Base-by-base conservation (phyloP, 148 eudicot species). In the Rhododendron henanense region DNA sequence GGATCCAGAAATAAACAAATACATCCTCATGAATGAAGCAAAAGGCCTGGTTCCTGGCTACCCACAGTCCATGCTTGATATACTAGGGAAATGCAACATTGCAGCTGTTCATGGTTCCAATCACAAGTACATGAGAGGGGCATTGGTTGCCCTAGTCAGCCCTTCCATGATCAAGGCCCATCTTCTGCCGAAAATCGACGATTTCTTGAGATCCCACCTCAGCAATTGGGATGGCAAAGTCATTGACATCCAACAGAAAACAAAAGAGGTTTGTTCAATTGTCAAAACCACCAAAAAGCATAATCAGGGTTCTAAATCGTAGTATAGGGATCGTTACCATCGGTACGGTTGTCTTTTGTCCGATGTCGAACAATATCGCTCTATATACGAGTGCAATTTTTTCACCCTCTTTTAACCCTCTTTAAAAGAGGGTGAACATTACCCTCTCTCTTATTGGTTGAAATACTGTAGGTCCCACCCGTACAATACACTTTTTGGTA, bases 61-160 rank as follows among this genome's bases (percentile, higher is more conserved):
- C 87, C 99, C 99, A 44, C 95, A 94, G 86, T 95, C 98, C 59
- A 95, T 96, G 98, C 75, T 96, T 4, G 95, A 96, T 88, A 96
- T 95, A 3, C 89, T 97, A 47, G 99, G 99, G 0, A 95, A 93
- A 94, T 92, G 93, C 84, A 97, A 97, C 89, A 97, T 97, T 77
- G 99, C 99, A 65, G 99, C 99, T 77, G 99, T 97, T 53, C 96
- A 93, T 91, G 99, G 99, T 55, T 91, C 98, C 83, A 93, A 94
- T 3, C 99, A 97, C 90, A 97, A 94, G 94, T 88, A 93, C 91
- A 95, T 97, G 99, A 94, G 98, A 83, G 98, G 96, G 79, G 98
- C 99, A 28, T 89, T 97, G 85, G 91, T 95, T 37, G 86, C 96
- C 50, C 94, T 97, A 6, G 90, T 97, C 10, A 92, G 93, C 87